phyloP scores from a whole-genome alignment of 83 land plant genomes.

The Picea mariana region DNA sequence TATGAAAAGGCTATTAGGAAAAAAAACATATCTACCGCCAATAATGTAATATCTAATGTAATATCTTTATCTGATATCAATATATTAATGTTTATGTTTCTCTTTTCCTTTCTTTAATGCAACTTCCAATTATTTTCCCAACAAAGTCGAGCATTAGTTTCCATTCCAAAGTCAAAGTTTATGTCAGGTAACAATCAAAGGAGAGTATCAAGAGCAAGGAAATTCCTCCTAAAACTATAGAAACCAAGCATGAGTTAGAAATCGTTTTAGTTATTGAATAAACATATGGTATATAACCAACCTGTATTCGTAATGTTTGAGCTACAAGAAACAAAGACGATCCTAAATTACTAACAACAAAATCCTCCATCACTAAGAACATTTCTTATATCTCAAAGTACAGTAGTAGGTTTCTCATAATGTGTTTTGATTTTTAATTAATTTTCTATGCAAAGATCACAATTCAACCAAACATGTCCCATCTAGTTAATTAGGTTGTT shows the following conservation, averaged over 20 bases:
- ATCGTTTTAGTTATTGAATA: background rate
- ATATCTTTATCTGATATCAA: background rate
- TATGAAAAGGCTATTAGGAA: background rate
- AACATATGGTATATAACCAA: background rate
- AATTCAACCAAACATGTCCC: no score
- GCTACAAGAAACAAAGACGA: background rate
- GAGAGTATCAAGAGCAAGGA: conserved; percentile 5
- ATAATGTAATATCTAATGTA: no score
- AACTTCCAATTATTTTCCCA: background rate
- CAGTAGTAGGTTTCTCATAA: background rate
- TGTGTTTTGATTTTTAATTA: no score
- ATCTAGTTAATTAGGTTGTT: no score
- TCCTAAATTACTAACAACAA: no score
- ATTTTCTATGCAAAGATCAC: no score
- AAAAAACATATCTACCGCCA: background rate
- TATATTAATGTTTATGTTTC: background rate
- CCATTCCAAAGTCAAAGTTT: no score
- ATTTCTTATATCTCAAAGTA: no score
- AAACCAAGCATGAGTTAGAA: background rate
- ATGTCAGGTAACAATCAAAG: background rate
- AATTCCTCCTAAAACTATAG: background rate
- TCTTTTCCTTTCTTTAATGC: background rate
- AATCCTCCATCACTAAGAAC: background rate
- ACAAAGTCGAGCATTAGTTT: background rate
- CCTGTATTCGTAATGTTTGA: background rate